phyloP scores from a whole-genome alignment of 345 rosid species.

The Anastatica hierochuntica region DNA sequence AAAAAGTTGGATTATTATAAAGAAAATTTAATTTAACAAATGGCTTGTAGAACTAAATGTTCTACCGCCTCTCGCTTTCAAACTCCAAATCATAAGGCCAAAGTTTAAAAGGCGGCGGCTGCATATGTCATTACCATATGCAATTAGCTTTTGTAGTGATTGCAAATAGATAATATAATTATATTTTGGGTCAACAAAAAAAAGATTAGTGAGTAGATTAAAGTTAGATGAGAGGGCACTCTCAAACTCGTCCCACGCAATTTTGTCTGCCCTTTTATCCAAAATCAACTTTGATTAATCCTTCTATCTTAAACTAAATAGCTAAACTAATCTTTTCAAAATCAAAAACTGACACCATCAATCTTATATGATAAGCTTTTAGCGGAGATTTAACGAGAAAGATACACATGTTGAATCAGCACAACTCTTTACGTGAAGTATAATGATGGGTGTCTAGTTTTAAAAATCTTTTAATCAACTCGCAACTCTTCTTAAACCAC shows the following conservation, averaged over 20 bases:
- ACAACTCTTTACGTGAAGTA: too few relatives aligned
- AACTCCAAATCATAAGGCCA: constrained; percentile 24
- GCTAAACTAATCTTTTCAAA: too few relatives aligned
- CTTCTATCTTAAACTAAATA: too few relatives aligned
- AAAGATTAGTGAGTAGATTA: constrained; percentile 20
- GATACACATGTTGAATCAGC: too few relatives aligned
- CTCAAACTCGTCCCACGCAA: constrained; percentile 6
- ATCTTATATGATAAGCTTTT: too few relatives aligned
- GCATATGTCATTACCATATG: constrained; percentile 18
- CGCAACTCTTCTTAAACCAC: too few relatives aligned
- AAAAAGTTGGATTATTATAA: constrained; percentile 4
- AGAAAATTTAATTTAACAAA: background rate
- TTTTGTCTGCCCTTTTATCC: background rate
- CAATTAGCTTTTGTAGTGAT: constrained; percentile 5
- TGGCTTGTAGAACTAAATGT: too few relatives aligned
- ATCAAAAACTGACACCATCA: too few relatives aligned
- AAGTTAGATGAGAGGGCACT: constrained; percentile 31
- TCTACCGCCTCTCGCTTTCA: constrained; percentile 20
- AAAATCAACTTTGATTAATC: too few relatives aligned
- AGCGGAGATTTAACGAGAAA: too few relatives aligned
- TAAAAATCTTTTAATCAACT: too few relatives aligned
- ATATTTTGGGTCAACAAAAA: constrained; percentile 3
- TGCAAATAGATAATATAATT: constrained; percentile 10
- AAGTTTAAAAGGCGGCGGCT: constrained; percentile 28
- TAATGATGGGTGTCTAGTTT: too few relatives aligned